phyloP scores from a whole-genome alignment of 352 stramenopile species.

The Globisporangium solare region DNA sequence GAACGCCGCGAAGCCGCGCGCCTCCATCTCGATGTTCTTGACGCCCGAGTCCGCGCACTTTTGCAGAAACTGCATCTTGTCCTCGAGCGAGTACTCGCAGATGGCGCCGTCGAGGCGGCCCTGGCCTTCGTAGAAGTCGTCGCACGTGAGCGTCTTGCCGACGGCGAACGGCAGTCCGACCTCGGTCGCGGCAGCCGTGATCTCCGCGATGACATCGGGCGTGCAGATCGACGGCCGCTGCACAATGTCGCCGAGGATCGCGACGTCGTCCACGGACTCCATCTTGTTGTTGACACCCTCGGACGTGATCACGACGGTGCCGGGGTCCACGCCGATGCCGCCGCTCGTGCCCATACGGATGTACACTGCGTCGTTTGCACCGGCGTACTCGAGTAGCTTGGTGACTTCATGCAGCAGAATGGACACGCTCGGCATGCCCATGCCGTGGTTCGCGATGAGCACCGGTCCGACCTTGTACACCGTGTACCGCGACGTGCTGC shows the following conservation, averaged over 20 bases:
- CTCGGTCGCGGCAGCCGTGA: slow-evolving; percentile 40
- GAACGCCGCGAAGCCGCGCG: slow-evolving; percentile 55
- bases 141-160: slow-evolving; percentile 75
- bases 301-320: slow-evolving; percentile 72
- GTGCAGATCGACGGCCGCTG: slow-evolving; percentile 49
- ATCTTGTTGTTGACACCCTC: slow-evolving; percentile 75
- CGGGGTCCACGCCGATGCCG: slow-evolving; percentile 60
- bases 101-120: slow-evolving; percentile 74
- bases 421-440: slow-evolving; percentile 67
- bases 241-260: slow-evolving; percentile 47
- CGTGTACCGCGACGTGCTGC: slow-evolving; percentile 63
- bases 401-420: slow-evolving; percentile 79
- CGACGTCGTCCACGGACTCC: slow-evolving; percentile 55
- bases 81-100: slow-evolving; percentile 67
- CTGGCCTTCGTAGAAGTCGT: slow-evolving; percentile 83
- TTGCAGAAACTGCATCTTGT: slow-evolving; percentile 71
- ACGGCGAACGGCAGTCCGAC: slow-evolving; percentile 42
- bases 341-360: slow-evolving; percentile 79
- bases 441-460: slow-evolving; percentile 73
- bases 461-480: slow-evolving; percentile 76
- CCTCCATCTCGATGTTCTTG: slow-evolving; percentile 85
- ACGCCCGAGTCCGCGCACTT: slow-evolving; percentile 44
- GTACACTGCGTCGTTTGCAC: slow-evolving; percentile 42
- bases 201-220: slow-evolving; percentile 40
- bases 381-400: slow-evolving; percentile 73